Conservation (phyloP, 176 grass and related monocot genomes). For the Oryza officinalis region DNA sequence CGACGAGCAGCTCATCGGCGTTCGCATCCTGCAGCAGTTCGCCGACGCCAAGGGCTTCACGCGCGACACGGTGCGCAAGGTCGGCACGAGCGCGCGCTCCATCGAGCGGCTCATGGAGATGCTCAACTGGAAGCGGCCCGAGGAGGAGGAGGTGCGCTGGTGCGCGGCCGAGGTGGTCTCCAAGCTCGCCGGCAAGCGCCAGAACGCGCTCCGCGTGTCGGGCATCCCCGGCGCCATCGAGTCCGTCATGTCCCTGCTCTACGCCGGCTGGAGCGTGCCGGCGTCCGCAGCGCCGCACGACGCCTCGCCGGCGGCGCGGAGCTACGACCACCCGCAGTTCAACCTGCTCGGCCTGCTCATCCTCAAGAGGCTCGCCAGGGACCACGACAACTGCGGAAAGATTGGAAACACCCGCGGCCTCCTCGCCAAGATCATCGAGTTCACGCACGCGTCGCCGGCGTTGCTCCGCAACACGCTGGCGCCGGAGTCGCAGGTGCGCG, state of each 20-base stretch:
- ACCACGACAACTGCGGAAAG: conserved; percentile 71
- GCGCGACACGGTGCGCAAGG: conserved; percentile 34
- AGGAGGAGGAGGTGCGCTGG: conserved; percentile 50
- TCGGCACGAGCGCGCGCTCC: conserved; percentile 42
- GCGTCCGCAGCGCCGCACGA: conserved; percentile 49
- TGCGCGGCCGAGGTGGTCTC: conserved; percentile 51
- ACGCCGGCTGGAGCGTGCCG: conserved; percentile 27
- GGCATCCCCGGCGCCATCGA: conserved; percentile 51
- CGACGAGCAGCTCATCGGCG: conserved; percentile 66
- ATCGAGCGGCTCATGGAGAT: conserved; percentile 69
- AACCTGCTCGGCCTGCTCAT: conserved; percentile 76
- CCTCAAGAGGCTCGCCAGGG: conserved; percentile 71
- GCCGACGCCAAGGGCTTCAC: conserved; percentile 37
- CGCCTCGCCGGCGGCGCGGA: conserved; percentile 34
- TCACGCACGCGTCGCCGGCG: conserved; percentile 16
- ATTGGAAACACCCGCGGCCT: conserved; percentile 71
- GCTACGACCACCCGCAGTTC: conserved; percentile 36
- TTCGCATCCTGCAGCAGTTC: conserved; percentile 52
- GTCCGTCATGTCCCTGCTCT: conserved; percentile 59
- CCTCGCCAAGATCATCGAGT: conserved; percentile 74
- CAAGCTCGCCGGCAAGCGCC: conserved; percentile 50
- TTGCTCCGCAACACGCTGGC: conserved; percentile 10
- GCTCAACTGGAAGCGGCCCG: conserved; percentile 52
- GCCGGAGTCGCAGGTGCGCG: conserved; percentile 6
- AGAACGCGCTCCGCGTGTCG: conserved; percentile 61